phyloP scores from a whole-genome alignment of 108 stramenopile species.

The Licmophora abbreviata region DNA sequence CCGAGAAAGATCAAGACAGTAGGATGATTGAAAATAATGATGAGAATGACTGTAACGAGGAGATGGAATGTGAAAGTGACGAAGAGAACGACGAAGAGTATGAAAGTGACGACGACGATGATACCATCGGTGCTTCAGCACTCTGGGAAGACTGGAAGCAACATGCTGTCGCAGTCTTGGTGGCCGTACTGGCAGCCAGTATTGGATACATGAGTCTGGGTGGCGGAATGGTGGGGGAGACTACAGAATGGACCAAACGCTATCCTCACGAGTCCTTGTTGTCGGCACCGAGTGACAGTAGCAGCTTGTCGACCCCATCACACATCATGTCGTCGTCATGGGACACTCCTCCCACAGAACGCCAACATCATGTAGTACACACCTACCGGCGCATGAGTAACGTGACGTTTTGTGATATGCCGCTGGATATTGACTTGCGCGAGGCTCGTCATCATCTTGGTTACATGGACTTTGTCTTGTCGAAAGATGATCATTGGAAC shows the following conservation, averaged over 20 bases:
- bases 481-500: slow-evolving; percentile 19
- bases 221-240: slow-evolving; percentile 15
- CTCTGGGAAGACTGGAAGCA: slow-evolving; percentile 26
- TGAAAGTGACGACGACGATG: slow-evolving; percentile 17
- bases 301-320: slow-evolving; percentile 2
- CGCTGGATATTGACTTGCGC: not conserved
- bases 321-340: not conserved
- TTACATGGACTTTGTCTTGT: slow-evolving; percentile 38
- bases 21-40: no score
- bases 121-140: not conserved
- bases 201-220: slow-evolving; percentile 13
- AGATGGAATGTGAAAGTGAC: not conserved
- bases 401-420: slow-evolving; percentile 26
- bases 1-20: no score
- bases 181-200: slow-evolving; percentile 50
- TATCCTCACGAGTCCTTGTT: not conserved
- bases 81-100: slow-evolving; percentile 4
- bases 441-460: slow-evolving; percentile 6
- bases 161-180: slow-evolving; percentile 44
- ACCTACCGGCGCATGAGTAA: slow-evolving; percentile 37
- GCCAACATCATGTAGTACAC: not conserved
- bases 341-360: not conserved
- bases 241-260: slow-evolving; percentile 9
- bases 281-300: not conserved
- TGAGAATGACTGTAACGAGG: no score